Evolutionary conservation across 2,329 filamentous ascomycete genomes (phyloP).

Genomic region (Emergomyces pasteurianus): DNA sequence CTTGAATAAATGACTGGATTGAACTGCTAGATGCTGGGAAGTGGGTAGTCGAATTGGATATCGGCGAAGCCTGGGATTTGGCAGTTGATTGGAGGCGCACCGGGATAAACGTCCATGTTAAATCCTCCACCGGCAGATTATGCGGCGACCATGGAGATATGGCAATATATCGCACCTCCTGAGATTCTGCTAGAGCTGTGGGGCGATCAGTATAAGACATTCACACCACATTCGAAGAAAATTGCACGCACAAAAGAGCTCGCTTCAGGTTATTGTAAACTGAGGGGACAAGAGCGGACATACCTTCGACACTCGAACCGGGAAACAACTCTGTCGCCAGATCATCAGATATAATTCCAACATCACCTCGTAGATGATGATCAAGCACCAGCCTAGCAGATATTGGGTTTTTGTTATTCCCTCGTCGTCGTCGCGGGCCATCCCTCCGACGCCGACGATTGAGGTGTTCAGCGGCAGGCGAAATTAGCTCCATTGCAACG

Average conservation of each 20-base stretch:
- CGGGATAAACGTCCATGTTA: constrained; percentile 76
- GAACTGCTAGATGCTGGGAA: constrained; percentile 59
- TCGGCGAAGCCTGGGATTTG: constrained; percentile 42
- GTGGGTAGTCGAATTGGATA: constrained; percentile 68
- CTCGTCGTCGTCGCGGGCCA: constrained; percentile 26
- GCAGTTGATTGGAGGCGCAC: constrained; percentile 43
- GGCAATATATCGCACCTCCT: constrained; percentile 33
- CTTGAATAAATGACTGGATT: constrained; percentile 67
- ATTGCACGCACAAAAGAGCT: neutral
- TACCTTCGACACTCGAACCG: constrained; percentile 43
- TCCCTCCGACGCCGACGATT: constrained; percentile 41
- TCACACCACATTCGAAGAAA: neutral
- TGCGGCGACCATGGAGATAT: constrained; percentile 35
- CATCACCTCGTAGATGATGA: constrained; percentile 70
- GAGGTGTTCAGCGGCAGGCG: constrained; percentile 32
- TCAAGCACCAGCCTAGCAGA: constrained; percentile 73
- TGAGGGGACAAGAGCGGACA: constrained; percentile 5
- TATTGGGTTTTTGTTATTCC: constrained; percentile 56
- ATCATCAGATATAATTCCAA: constrained; percentile 77
- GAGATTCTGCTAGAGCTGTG: constrained; percentile 12
- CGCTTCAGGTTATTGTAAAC: neutral
- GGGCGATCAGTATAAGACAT: neutral
- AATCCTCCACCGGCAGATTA: constrained; percentile 40
- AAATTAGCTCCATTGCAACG: constrained; percentile 32
- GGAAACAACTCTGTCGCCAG: constrained; percentile 69